These are phyloP conservation scores for Daldinia vernicosa DNA, from an alignment of 495 filamentous ascomycete genomes.

Conservation along the genomic window DNA sequence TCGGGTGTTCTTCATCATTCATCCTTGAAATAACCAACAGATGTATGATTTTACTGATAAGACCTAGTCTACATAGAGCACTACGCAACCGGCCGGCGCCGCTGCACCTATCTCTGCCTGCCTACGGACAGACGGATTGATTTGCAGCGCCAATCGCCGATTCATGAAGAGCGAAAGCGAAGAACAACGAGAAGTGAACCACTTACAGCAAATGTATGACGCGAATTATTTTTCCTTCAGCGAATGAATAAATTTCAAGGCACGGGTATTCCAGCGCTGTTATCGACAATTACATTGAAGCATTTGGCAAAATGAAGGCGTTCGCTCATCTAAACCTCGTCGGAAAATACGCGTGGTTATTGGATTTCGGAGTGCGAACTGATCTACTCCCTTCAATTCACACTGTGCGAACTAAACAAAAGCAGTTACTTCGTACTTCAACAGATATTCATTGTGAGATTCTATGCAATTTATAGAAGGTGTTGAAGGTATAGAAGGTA, in stretches of 20 bases:
- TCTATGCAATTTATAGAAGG: too few species aligned
- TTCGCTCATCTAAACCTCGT: background rate
- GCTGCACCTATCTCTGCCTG: background rate
- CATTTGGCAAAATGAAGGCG: background rate
- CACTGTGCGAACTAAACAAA: background rate
- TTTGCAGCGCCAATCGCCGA: constrained; percentile 10
- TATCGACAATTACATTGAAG: background rate
- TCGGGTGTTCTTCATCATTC: background rate
- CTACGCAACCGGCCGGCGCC: constrained; percentile 34
- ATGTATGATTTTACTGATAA: constrained; percentile 1
- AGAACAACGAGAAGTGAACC: background rate
- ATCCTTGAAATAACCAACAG: background rate
- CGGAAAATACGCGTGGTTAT: background rate
- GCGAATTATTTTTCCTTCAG: background rate
- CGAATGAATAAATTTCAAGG: background rate
- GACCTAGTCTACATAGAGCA: constrained; percentile 3
- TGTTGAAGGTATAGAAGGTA: too few species aligned
- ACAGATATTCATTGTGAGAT: too few species aligned
- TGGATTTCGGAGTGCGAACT: background rate
- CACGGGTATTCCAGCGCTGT: background rate
- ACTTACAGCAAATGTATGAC: background rate
- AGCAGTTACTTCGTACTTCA: background rate
- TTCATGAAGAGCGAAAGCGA: background rate
- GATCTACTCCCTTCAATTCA: background rate
- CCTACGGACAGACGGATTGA: too few species aligned